Conservation (phyloP, 257 asterid species). For the Solanum etuberosum region DNA sequence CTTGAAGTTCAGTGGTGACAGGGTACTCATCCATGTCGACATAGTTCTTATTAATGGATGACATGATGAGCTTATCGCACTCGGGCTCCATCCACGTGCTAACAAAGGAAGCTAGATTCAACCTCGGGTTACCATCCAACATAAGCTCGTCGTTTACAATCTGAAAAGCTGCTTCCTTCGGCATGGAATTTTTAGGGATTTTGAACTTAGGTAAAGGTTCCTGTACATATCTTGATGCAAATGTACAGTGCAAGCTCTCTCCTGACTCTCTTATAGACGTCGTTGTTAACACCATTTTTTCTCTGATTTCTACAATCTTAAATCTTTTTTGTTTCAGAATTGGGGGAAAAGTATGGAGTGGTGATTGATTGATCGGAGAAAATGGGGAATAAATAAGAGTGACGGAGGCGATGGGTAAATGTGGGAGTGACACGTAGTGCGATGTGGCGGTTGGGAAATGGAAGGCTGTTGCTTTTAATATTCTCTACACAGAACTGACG, state of each 20-base stretch:
- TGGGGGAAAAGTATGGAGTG: background rate
- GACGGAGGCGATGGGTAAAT: background rate
- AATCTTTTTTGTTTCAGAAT: background rate
- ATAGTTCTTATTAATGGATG: conserved; percentile 52
- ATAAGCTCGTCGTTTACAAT: conserved; percentile 60
- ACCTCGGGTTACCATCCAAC: conserved; percentile 74
- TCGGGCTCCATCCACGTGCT: conserved; percentile 87
- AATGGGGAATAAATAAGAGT: background rate
- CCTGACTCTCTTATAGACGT: conserved; percentile 11
- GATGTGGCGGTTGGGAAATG: background rate
- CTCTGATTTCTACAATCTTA: background rate
- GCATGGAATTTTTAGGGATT: conserved; percentile 44
- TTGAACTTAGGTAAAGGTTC: conserved; percentile 51
- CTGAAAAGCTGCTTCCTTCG: conserved; percentile 73
- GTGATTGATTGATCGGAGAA: background rate
- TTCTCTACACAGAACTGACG: background rate
- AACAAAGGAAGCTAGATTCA: conserved; percentile 68
- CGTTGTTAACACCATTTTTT: conserved; percentile 24
- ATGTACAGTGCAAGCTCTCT: conserved; percentile 35
- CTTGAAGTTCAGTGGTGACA: conserved; percentile 78
- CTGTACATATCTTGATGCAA: conserved; percentile 57
- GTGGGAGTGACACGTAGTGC: background rate
- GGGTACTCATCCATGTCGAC: conserved; percentile 83
- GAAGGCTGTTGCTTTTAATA: background rate
- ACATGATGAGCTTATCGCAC: conserved; percentile 60